A percentile compares a stretch with the other conserved stretches of the same genome.
phyloP scores from a whole-genome alignment of 2,329 filamentous ascomycete genomes.

The Curvularia eragrostidis region DNA sequence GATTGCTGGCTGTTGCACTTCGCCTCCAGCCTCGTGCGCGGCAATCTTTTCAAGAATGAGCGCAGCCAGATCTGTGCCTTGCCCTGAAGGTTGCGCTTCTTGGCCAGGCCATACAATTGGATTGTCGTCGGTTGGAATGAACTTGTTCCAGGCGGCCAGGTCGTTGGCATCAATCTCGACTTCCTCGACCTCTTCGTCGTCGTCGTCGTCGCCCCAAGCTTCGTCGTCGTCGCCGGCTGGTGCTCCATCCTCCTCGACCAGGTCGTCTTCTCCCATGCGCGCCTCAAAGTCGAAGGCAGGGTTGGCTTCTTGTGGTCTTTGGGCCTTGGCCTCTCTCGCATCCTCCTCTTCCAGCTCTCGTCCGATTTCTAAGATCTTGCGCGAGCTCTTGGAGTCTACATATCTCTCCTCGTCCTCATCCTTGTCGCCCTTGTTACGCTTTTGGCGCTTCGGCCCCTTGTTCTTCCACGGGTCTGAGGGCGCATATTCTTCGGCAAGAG shows the following conservation, averaged over 20 bases:
- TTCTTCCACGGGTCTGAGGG: constrained; percentile 73
- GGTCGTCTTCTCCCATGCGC: constrained; percentile 65
- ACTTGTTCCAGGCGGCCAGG: constrained; percentile 88
- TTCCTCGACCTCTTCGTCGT: constrained; percentile 72
- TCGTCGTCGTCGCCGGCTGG: constrained; percentile 59
- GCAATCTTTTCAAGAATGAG: constrained; percentile 95
- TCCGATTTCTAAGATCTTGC: constrained; percentile 87
- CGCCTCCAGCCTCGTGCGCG: constrained; percentile 76
- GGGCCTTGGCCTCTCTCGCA: constrained; percentile 57
- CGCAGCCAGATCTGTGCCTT: constrained; percentile 81
- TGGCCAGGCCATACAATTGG: constrained; percentile 73
- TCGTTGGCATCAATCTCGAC: constrained; percentile 87
- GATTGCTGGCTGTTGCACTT: constrained; percentile 53
- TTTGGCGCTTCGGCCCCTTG: constrained; percentile 70
- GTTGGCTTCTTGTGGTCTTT: constrained; percentile 58
- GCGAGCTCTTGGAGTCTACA: constrained; percentile 86
- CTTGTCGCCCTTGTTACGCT: constrained; percentile 62
- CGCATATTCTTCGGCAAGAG: constrained; percentile 86
- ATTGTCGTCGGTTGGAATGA: constrained; percentile 78
- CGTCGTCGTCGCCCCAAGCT: constrained; percentile 82
- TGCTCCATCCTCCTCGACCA: constrained; percentile 57
- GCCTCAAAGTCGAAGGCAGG: constrained; percentile 81
- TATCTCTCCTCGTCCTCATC: constrained; percentile 69
- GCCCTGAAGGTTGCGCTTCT: constrained; percentile 48
- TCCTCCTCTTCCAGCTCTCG: constrained; percentile 89